phyloP scores from a whole-genome alignment of 225 moss, liverwort and hornwort genomes.

The Antitrichia curtipendula region DNA sequence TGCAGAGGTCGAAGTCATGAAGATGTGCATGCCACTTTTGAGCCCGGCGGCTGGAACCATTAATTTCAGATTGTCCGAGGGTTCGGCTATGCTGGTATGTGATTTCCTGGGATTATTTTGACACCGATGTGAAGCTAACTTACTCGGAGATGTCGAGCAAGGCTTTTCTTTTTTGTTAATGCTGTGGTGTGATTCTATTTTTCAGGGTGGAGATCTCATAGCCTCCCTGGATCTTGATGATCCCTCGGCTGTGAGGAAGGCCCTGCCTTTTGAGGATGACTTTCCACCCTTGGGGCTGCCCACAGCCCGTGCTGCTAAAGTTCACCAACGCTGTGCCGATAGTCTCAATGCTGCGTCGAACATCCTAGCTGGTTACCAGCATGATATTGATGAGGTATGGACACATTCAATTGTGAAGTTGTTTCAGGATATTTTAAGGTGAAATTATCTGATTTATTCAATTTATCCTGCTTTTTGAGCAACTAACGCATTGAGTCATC shows the following conservation, averaged over 20 bases:
- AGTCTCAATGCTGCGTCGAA: slow-evolving; percentile 55
- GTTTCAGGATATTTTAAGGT: neutral
- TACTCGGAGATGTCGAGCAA: neutral
- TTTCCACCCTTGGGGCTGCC: slow-evolving; percentile 81
- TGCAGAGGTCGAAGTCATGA: slow-evolving; percentile 99
- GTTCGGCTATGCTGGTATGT: slow-evolving; percentile 88
- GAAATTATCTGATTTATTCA: neutral
- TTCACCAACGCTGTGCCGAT: slow-evolving; percentile 81
- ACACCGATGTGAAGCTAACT: neutral
- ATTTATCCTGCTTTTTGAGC: neutral
- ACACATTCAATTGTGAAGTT: neutral
- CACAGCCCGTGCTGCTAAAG: slow-evolving; percentile 79
- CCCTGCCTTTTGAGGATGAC: slow-evolving; percentile 56
- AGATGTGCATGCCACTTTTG: slow-evolving; percentile 98
- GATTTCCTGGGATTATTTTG: neutral
- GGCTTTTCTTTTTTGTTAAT: neutral
- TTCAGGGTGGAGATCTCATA: slow-evolving; percentile 84
- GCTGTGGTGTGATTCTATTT: neutral
- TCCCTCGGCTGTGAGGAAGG: slow-evolving; percentile 90
- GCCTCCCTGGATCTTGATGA: slow-evolving; percentile 85
- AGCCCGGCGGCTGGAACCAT: slow-evolving; percentile 85
- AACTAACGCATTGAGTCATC: neutral
- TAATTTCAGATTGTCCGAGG: slow-evolving; percentile 66
- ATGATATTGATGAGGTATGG: slow-evolving; percentile 57
- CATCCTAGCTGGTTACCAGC: slow-evolving; percentile 78